Percentiles rank a stretch among this genome's conserved stretches.
Conservation (phyloP, 2,329 filamentous ascomycete genomes). For the Delphinella strobiligena region DNA sequence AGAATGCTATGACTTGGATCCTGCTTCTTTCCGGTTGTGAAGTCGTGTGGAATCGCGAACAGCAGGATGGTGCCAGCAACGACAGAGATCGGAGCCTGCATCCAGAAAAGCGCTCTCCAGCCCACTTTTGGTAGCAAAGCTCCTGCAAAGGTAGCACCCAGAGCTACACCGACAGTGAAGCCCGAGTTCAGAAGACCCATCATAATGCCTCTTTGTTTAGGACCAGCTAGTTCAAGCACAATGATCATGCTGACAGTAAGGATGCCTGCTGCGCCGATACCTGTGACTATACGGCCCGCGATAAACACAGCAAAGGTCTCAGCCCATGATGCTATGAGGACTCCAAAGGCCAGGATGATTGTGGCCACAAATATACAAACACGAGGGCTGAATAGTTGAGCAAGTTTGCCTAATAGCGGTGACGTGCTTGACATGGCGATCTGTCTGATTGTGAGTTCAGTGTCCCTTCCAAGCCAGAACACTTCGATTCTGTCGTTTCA, state of each 20-base stretch:
- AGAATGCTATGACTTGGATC: constrained; percentile 30
- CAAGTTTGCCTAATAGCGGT: constrained; percentile 59
- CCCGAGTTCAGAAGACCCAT: constrained; percentile 64
- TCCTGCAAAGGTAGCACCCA: constrained; percentile 60
- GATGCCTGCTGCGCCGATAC: constrained; percentile 58
- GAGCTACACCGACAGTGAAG: constrained; percentile 58
- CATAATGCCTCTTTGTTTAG: constrained; percentile 56
- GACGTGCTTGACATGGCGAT: constrained; percentile 48
- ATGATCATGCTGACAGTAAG: constrained; percentile 64
- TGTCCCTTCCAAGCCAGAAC: not conserved
- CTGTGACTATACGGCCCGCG: constrained; percentile 54
- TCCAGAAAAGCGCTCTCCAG: constrained; percentile 64
- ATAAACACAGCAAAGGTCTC: constrained; percentile 51
- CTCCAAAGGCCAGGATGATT: constrained; percentile 47
- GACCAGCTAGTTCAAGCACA: constrained; percentile 59
- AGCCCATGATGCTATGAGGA: constrained; percentile 52
- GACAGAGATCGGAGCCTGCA: constrained; percentile 55
- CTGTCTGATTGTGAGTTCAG: constrained; percentile 19
- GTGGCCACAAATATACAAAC: constrained; percentile 52
- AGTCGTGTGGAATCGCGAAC: constrained; percentile 48
- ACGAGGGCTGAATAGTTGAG: constrained; percentile 60
- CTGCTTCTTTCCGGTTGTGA: constrained; percentile 16
- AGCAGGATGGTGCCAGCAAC: constrained; percentile 51
- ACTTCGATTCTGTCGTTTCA: too few species aligned
- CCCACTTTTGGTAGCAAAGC: constrained; percentile 51